Evolutionary conservation across 306 rosid genomes (phyloP).

Genomic region (Prunus dulcis): DNA sequence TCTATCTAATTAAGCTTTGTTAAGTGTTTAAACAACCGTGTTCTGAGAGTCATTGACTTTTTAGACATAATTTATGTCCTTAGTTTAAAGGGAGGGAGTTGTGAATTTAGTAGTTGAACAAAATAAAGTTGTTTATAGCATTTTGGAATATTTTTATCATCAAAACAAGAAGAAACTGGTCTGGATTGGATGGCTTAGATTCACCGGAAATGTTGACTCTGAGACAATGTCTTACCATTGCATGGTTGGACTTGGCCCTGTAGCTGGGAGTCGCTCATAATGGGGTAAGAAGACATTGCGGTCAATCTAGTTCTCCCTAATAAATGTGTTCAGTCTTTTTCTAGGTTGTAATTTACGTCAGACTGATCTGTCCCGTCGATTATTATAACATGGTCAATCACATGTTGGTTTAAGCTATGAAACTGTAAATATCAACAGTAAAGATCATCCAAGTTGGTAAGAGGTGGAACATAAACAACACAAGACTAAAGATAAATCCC

Average conservation of each 20-base stretch:
- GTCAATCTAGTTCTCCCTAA: background rate
- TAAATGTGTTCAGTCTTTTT: no score
- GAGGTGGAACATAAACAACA: background rate
- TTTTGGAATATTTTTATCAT: background rate
- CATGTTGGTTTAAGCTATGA: background rate
- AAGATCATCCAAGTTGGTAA: no score
- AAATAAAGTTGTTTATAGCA: background rate
- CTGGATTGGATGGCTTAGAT: slow-evolving; percentile 1
- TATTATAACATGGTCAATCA: background rate
- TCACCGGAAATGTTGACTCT: background rate
- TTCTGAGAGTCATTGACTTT: background rate
- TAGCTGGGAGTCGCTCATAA: background rate
- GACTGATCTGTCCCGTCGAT: background rate
- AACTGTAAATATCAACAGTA: background rate
- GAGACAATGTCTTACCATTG: background rate
- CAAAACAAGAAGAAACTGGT: background rate
- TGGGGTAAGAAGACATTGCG: background rate
- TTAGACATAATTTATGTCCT: background rate
- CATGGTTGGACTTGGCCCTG: background rate
- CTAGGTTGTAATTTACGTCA: no score
- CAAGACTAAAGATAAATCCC: slow-evolving; percentile 14
- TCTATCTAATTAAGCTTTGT: background rate
- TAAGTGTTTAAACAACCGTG: background rate
- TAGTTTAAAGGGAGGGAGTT: background rate
- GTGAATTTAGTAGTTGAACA: background rate